These are phyloP conservation scores for Begonia masoniana DNA, from an alignment of 306 rosid genomes.

Conservation along the genomic window DNA sequence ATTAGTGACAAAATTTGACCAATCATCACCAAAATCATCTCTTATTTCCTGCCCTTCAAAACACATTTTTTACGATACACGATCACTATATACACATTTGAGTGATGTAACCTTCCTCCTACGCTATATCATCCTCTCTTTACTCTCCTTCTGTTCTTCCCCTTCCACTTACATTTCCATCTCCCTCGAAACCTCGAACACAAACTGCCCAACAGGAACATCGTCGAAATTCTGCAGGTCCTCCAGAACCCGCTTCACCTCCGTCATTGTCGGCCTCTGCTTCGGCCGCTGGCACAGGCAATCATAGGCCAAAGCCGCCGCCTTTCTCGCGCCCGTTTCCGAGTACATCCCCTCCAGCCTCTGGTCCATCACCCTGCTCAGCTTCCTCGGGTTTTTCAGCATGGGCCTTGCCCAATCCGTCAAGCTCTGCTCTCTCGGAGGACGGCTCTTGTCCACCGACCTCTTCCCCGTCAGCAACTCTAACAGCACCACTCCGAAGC, in stretches of 20 bases:
- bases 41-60: too few species aligned
- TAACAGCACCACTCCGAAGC: conserved; percentile 17
- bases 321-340: conserved; percentile 10
- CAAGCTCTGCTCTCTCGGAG: conserved; percentile 9
- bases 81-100: too few species aligned
- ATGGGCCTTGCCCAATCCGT: conserved; percentile 15
- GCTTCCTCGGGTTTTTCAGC: conserved; percentile 11
- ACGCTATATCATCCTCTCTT: too few species aligned
- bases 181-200: conserved; percentile 2
- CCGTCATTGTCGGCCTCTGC: conserved; percentile 11
- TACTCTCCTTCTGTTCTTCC: too few species aligned
- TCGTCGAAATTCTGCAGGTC: conserved; percentile 11
- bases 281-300: conserved; percentile 14
- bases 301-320: conserved; percentile 7
- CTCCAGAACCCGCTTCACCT: conserved; percentile 8
- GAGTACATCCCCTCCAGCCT: conserved; percentile 15
- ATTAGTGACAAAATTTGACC: too few species aligned
- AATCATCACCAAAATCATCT: too few species aligned
- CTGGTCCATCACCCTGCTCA: conserved; percentile 11
- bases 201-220: conserved; percentile 8
- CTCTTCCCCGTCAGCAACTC: conserved; percentile 12
- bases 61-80: too few species aligned
- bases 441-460: conserved; percentile 15
- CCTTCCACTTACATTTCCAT: too few species aligned
- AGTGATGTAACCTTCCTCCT: too few species aligned